Evolutionary conservation across 176 grass and related monocot genomes (phyloP).

Genomic region (Carex scoparia): DNA sequence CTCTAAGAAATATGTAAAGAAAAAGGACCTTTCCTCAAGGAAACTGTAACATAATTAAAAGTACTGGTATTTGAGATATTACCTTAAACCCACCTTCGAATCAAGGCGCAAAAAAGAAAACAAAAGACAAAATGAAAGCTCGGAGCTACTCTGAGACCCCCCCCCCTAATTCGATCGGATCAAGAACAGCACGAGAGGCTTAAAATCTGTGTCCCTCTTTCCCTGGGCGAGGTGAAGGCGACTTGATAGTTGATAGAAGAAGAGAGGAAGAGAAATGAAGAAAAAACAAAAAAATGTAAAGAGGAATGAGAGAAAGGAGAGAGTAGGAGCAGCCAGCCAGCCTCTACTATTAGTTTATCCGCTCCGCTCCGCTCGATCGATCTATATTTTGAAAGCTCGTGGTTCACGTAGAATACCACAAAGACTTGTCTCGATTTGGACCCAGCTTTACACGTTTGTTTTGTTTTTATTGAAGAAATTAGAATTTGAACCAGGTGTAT

Average conservation of each 20-base stretch:
- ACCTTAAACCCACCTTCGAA: slow-evolving; percentile 20
- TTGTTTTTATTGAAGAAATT: not conserved
- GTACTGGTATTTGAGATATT: not conserved
- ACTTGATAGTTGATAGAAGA: slow-evolving; percentile 9
- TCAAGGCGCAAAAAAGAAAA: not conserved
- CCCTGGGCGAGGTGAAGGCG: slow-evolving; percentile 6
- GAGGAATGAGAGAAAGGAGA: slow-evolving; percentile 7
- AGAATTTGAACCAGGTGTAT: not conserved
- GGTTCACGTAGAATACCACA: not conserved
- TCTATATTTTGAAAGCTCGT: not conserved
- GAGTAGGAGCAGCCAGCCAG: not conserved
- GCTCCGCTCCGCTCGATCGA: not conserved
- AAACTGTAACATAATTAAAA: not conserved
- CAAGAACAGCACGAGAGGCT: not conserved
- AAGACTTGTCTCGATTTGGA: not conserved
- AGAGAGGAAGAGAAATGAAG: not conserved
- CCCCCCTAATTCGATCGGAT: slow-evolving; percentile 2
- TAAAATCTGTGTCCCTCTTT: not conserved
- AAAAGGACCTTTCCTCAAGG: not conserved
- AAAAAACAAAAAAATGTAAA: slow-evolving; percentile 9
- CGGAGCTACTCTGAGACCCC: slow-evolving; percentile 3
- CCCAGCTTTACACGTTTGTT: not conserved
- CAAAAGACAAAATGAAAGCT: not conserved
- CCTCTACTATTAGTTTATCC: slow-evolving; percentile 46
- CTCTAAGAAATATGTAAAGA: not conserved